Base-by-base conservation (phyloP, 208 protist genomes). In the Wallacemonas sp. region DNA sequence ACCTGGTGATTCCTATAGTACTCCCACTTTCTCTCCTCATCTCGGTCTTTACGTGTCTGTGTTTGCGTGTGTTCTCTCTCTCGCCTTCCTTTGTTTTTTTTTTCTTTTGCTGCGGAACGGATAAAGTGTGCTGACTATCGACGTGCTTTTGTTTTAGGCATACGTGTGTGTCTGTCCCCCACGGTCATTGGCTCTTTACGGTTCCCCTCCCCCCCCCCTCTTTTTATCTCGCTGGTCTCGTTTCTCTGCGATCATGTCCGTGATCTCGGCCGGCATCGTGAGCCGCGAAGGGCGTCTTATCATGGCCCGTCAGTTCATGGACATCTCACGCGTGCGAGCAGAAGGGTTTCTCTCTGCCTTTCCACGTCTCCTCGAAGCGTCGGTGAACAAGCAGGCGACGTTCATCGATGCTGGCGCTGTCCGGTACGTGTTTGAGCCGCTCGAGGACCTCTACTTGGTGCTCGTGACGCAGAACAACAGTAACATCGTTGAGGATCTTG, bases 401-500 rank as follows among this genome's bases (percentile, higher is more conserved):
- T 99, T 97, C 78, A 93, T 99, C 21, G 97, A 99, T 66, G 98
- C 98, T 1, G 98, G 98, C 33, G 72, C 76, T 1, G 89, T 97
- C 0, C 88, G 95, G 45, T 99, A 99, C 71, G 97, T 99, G 1
- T 99, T 99, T 73, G 97, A 99, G 79, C 98, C 98, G 10, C 61
- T 99, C 9, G 98, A 99, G 69, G 63, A 85, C 15, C 81, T 99
- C 6, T 93, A 81, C 53, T 68, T 98, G 15, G 79, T 99, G 8
- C 79, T 99, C 24, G 83, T 99, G 34, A 99, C 98, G 1, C 98
- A 92, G 29, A 98, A 94, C 13, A 71, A 83, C 85, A 85, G 24
- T 83, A 99, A 99, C 81, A 99, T 99, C 66, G 86, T 99, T 1
- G 98, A 99, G 68, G 98, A 99, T 73, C 75, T 99, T 0, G 96